Evolutionary conservation across 176 grass and related monocot genomes (phyloP).

Genomic region (Aegilops tauschii): DNA sequence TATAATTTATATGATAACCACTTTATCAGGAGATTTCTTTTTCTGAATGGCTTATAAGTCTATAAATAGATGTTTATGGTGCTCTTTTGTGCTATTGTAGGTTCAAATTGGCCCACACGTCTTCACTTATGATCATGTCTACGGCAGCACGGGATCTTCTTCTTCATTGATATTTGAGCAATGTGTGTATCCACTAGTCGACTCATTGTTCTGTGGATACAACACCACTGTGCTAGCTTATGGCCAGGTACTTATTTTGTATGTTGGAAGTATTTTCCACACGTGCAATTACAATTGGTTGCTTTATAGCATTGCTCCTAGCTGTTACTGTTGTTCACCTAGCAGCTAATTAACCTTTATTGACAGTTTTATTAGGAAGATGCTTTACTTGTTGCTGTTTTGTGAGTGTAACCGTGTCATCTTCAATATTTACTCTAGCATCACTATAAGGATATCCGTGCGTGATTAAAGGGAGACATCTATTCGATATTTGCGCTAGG

Average conservation of each 20-base stretch:
- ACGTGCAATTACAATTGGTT: neutral
- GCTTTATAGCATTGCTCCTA: neutral
- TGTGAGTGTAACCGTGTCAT: neutral
- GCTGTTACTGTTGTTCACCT: neutral
- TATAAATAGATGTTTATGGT: neutral
- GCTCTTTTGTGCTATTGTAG: slow-evolving; percentile 33
- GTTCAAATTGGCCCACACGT: slow-evolving; percentile 76
- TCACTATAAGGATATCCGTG: neutral
- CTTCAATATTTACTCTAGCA: neutral
- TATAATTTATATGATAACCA: neutral
- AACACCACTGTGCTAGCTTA: slow-evolving; percentile 96
- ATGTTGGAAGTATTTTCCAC: neutral
- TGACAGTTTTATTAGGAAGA: neutral
- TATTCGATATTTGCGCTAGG: neutral
- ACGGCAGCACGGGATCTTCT: slow-evolving; percentile 53
- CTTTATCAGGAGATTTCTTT: neutral
- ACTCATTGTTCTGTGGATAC: slow-evolving; percentile 78
- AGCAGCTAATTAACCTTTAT: neutral
- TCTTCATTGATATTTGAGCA: slow-evolving; percentile 66
- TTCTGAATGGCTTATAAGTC: slow-evolving; percentile 19
- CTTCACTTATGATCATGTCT: slow-evolving; percentile 89
- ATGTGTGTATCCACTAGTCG: slow-evolving; percentile 67
- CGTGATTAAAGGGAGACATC: neutral
- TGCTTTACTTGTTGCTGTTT: neutral
- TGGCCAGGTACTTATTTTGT: slow-evolving; percentile 65